Conservation (phyloP, 2,329 filamentous ascomycete species). For the Fusarium humuli region DNA sequence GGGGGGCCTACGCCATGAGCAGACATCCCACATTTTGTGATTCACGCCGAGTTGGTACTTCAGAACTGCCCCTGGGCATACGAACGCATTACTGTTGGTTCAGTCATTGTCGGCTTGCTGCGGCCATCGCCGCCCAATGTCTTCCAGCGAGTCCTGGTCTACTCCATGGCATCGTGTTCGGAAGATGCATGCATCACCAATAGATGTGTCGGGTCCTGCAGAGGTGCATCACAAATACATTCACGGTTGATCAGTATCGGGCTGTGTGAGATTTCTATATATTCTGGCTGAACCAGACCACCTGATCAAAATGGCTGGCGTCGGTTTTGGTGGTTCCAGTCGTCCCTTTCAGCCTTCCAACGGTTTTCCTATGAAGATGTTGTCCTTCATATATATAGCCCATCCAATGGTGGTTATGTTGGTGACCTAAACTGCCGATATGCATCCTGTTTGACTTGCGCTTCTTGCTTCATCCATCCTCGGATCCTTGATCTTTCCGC, state of each 20-base stretch:
- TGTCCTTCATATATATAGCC: constrained; percentile 18
- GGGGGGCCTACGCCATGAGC: constrained; percentile 20
- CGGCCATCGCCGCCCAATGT: not conserved
- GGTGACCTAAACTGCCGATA: constrained; percentile 31
- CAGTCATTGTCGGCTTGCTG: constrained; percentile 6
- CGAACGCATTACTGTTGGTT: constrained; percentile 20
- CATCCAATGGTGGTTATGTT: constrained; percentile 32
- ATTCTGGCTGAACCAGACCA: constrained; percentile 36
- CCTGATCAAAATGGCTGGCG: constrained; percentile 33
- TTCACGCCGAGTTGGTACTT: constrained; percentile 24
- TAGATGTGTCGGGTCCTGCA: not conserved
- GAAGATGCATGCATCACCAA: not conserved
- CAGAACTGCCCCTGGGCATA: constrained; percentile 13
- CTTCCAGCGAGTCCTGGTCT: constrained; percentile 1
- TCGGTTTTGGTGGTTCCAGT: constrained; percentile 32
- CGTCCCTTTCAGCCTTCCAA: constrained; percentile 34
- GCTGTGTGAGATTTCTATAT: constrained; percentile 44
- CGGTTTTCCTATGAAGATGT: constrained; percentile 21
- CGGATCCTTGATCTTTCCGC: constrained; percentile 25
- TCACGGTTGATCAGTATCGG: constrained; percentile 40
- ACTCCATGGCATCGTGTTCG: not conserved
- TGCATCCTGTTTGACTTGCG: constrained; percentile 32
- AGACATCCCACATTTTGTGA: constrained; percentile 20
- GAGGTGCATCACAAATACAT: constrained; percentile 14
- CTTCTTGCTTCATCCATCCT: constrained; percentile 23